Conservation (phyloP, 495 filamentous ascomycete species). For the Penicillium steckii region DNA sequence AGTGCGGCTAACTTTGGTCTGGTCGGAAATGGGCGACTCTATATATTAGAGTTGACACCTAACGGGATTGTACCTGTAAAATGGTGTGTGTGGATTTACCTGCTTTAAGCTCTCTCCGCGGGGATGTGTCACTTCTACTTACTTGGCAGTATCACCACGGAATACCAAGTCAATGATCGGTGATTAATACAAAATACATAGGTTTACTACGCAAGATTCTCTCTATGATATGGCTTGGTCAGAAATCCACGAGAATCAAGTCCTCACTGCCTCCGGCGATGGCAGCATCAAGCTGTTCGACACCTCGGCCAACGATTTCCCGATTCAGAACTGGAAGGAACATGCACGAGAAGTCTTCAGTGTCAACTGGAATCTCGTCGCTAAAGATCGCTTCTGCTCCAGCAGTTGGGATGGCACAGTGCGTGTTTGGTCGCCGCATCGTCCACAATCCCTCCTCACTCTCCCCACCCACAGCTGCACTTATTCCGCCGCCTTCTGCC, state of each 20-base stretch:
- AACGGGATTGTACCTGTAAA: conserved; percentile 82
- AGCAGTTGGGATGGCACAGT: conserved; percentile 93
- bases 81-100: conserved; percentile 42
- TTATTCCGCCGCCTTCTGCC: conserved; percentile 80
- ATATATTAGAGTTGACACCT: conserved; percentile 73
- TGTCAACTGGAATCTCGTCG: conserved; percentile 84
- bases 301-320: conserved; percentile 70
- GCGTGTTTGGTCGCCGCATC: conserved; percentile 84
- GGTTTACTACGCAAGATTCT: conserved; percentile 94
- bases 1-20: conserved; percentile 91
- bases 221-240: conserved; percentile 94
- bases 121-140: not conserved
- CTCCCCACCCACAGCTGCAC: conserved; percentile 89
- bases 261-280: conserved; percentile 83
- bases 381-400: conserved; percentile 87
- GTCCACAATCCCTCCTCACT: conserved; percentile 69
- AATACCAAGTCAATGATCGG: not conserved
- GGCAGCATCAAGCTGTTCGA: conserved; percentile 95
- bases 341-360: conserved; percentile 90
- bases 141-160: too few relatives aligned
- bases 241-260: conserved; percentile 88
- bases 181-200: conserved; percentile 22
- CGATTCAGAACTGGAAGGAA: conserved; percentile 84
- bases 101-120: not conserved
- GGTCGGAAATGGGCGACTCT: conserved; percentile 91